Evolutionary conservation across 768 basidiomycete species (phyloP).

Genomic region (Cyathus striatus): DNA sequence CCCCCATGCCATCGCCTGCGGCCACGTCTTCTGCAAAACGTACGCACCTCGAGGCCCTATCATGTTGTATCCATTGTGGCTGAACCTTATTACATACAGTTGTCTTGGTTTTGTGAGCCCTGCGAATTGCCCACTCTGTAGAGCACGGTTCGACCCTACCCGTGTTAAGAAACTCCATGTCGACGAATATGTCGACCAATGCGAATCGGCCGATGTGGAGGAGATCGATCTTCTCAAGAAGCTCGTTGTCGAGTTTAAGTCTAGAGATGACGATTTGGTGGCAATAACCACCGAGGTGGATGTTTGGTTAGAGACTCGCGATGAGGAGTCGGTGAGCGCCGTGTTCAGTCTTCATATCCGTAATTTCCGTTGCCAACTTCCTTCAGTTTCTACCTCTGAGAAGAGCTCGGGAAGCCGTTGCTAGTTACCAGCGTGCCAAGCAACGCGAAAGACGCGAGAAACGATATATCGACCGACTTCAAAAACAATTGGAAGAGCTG

Average conservation of each 20-base stretch:
- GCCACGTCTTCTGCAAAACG: slow-evolving; percentile 61
- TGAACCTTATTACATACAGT: slow-evolving; percentile 35
- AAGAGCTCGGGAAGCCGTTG: slow-evolving; percentile 29
- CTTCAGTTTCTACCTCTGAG: slow-evolving; percentile 20
- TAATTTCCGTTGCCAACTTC: too few relatives aligned
- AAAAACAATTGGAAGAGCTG: slow-evolving; percentile 23
- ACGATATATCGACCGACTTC: neutral
- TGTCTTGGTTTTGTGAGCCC: slow-evolving; percentile 50
- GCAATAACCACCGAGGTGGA: slow-evolving; percentile 43
- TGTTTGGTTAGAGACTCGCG: slow-evolving; percentile 40
- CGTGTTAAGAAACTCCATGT: slow-evolving; percentile 67
- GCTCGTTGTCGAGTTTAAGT: slow-evolving; percentile 34
- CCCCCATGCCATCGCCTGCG: slow-evolving; percentile 62
- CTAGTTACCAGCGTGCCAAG: slow-evolving; percentile 31
- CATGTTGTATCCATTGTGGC: too few relatives aligned
- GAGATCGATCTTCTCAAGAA: slow-evolving; percentile 32
- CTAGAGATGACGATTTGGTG: slow-evolving; percentile 25
- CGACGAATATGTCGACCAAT: slow-evolving; percentile 53
- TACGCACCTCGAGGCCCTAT: slow-evolving; percentile 31
- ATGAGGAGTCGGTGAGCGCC: slow-evolving; percentile 31
- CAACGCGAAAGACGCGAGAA: slow-evolving; percentile 12
- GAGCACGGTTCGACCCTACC: slow-evolving; percentile 51
- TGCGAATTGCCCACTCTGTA: slow-evolving; percentile 60
- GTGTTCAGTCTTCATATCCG: slow-evolving; percentile 5
- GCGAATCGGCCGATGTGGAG: slow-evolving; percentile 28